Conservation (phyloP, 2,329 filamentous ascomycete genomes). For the Diaporthe sp. region DNA sequence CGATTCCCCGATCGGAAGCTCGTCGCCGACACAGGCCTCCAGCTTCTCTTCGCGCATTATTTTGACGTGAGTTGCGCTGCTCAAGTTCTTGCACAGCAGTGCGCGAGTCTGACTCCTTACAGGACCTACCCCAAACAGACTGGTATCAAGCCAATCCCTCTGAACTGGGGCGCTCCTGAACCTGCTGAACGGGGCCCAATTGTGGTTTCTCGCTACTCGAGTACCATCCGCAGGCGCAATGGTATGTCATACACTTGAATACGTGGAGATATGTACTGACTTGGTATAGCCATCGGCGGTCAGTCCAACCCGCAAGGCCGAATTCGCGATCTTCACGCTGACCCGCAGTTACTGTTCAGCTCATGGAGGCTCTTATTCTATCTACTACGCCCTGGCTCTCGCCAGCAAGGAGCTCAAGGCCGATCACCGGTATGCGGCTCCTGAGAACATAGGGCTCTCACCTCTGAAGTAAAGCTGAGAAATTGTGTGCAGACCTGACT, state of each 20-base stretch:
- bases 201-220: slow-evolving; percentile 82
- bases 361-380: slow-evolving; percentile 89
- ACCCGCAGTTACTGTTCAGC: slow-evolving; percentile 44
- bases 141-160: slow-evolving; percentile 89
- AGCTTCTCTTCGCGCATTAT: slow-evolving; percentile 41
- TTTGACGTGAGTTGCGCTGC: slow-evolving; percentile 39
- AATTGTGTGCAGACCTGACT: slow-evolving; percentile 61
- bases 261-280: slow-evolving; percentile 36
- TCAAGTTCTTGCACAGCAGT: not conserved
- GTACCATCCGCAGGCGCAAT: slow-evolving; percentile 85
- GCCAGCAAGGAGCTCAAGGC: slow-evolving; percentile 89
- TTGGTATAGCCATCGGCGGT: slow-evolving; percentile 69
- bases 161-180: slow-evolving; percentile 89
- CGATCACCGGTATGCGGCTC: slow-evolving; percentile 76
- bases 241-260: slow-evolving; percentile 62
- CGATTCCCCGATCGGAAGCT: slow-evolving; percentile 21
- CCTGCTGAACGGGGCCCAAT: slow-evolving; percentile 85
- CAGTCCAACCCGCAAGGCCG: slow-evolving; percentile 46
- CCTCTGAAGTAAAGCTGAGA: not conserved
- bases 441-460: not conserved
- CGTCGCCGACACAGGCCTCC: slow-evolving; percentile 32
- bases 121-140: slow-evolving; percentile 93
- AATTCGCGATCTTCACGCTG: slow-evolving; percentile 8
- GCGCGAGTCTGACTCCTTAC: not conserved
- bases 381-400: slow-evolving; percentile 94